A percentile compares a stretch with the other conserved stretches of the same genome.
phyloP scores from a whole-genome alignment of 129 eudicot genomes.

The Chrysanthemum seticuspe region DNA sequence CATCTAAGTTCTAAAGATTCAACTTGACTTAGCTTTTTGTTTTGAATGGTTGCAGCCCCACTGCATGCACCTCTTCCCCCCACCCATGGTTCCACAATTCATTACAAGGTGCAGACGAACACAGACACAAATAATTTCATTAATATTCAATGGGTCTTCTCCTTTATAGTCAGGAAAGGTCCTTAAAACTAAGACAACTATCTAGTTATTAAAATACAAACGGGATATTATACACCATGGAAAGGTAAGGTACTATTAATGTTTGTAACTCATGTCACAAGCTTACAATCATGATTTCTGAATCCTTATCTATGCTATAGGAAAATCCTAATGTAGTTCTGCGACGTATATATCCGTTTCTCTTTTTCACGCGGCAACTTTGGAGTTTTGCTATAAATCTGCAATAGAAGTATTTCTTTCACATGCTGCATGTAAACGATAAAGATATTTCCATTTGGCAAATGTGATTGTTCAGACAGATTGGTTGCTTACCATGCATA shows the following conservation, averaged over 20 bases:
- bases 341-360: conserved; percentile 10
- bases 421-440: not conserved
- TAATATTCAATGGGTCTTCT: not conserved
- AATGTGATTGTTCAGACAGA: not conserved
- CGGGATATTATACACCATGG: conserved; percentile 4
- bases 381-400: conserved; percentile 23
- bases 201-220: not conserved
- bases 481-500: conserved; percentile 24
- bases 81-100: too few relatives aligned
- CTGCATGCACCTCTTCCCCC: too few relatives aligned
- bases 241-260: conserved; percentile 14
- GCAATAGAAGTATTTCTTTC: conserved; percentile 19
- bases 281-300: conserved; percentile 13
- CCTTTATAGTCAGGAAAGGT: not conserved
- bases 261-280: conserved; percentile 7
- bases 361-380: conserved; percentile 4
- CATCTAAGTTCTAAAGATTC: conserved; percentile 21
- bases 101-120: too few relatives aligned
- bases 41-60: conserved; percentile 12
- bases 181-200: too few relatives aligned
- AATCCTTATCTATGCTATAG: conserved; percentile 14
- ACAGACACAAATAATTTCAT: not conserved
- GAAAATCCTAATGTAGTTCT: conserved; percentile 4
- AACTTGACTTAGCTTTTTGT: conserved; percentile 10
- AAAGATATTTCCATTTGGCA: not conserved